Evolutionary conservation across 176 grass and related monocot species (phyloP).

Genomic region (Poa pratensis): DNA sequence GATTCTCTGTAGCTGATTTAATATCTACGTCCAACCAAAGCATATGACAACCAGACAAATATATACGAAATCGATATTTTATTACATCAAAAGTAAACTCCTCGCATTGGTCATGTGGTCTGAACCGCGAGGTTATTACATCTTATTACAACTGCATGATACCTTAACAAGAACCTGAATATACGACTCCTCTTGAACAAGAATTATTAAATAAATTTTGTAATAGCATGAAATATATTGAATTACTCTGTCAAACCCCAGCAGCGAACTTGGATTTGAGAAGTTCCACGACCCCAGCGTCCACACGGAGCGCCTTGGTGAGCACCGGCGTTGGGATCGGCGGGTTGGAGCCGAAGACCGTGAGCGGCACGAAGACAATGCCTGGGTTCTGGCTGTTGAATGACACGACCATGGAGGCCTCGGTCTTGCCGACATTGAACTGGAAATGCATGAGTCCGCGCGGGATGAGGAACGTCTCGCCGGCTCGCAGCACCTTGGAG

Average conservation of each 20-base stretch:
- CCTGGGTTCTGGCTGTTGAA: conserved; percentile 76
- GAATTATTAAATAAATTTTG: no score
- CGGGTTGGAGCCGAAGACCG: conserved; percentile 61
- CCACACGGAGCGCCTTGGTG: conserved; percentile 33
- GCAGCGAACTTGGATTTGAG: conserved; percentile 65
- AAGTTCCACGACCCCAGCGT: conserved; percentile 39
- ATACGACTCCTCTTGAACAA: no score
- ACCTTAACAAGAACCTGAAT: no score
- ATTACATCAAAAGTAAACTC: no score
- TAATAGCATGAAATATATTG: no score
- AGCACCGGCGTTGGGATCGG: conserved; percentile 39
- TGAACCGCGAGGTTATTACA: no score
- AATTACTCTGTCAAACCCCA: neutral
- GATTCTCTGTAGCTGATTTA: no score
- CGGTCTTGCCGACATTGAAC: conserved; percentile 55
- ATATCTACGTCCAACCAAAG: no score
- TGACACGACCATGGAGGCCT: conserved; percentile 49
- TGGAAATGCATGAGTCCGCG: conserved; percentile 25
- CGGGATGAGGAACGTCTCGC: conserved; percentile 65
- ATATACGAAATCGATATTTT: no score
- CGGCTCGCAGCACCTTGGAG: conserved; percentile 55
- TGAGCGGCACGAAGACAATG: conserved; percentile 41
- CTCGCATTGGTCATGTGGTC: no score
- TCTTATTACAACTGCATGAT: no score
- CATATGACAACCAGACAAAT: no score